These are phyloP conservation scores for Mycocalia duriaeana DNA, from an alignment of 1,284 basidiomycete genomes.

Conservation along the genomic window DNA sequence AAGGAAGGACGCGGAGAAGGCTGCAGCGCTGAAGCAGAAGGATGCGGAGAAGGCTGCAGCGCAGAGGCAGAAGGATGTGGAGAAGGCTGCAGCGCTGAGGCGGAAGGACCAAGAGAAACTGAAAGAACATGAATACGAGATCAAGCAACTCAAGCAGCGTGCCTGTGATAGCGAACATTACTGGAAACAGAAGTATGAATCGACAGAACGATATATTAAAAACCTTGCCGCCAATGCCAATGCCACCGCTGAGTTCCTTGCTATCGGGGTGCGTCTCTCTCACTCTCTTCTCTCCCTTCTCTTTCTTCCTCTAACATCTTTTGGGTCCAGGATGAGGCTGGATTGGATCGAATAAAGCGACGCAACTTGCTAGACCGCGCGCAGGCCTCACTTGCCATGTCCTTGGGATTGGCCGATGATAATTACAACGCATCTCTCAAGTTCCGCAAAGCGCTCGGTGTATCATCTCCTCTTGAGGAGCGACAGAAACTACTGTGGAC, in stretches of 20 bases:
- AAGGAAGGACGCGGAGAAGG: conserved; percentile 5
- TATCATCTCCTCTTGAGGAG: conserved; percentile 1
- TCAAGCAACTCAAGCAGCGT: conserved; percentile 5
- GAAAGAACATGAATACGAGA: conserved; percentile 3
- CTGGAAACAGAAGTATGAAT: conserved; percentile 7
- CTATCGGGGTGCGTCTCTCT: conserved; percentile 6
- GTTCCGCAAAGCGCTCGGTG: conserved; percentile 7
- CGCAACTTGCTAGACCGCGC: conserved; percentile 7
- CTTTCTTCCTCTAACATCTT: conserved; percentile 7
- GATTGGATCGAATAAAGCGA: conserved; percentile 9
- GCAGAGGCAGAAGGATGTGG: conserved; percentile 3
- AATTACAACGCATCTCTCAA: conserved; percentile 1
- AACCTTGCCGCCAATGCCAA: conserved; percentile 7
- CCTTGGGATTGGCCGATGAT: conserved; percentile 3
- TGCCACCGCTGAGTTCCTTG: conserved; percentile 8
- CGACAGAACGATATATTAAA: conserved; percentile 6
- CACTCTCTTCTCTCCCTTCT: conserved; percentile 4
- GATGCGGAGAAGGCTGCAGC: conserved; percentile 1
- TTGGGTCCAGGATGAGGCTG: conserved; percentile 8
- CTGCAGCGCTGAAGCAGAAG: conserved; percentile 4
- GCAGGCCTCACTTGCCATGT: conserved; percentile 9
- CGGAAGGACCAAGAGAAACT: conserved; percentile 5
- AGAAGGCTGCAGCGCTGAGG: conserved; percentile 3
- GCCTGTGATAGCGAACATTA: conserved; percentile 4
- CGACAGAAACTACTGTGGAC: conserved; percentile 7